A percentile compares a stretch with the other conserved stretches of the same genome.
Evolutionary conservation across 371 early-diverging fungal species (phyloP).

Genomic region (Mortierella sp.): DNA sequence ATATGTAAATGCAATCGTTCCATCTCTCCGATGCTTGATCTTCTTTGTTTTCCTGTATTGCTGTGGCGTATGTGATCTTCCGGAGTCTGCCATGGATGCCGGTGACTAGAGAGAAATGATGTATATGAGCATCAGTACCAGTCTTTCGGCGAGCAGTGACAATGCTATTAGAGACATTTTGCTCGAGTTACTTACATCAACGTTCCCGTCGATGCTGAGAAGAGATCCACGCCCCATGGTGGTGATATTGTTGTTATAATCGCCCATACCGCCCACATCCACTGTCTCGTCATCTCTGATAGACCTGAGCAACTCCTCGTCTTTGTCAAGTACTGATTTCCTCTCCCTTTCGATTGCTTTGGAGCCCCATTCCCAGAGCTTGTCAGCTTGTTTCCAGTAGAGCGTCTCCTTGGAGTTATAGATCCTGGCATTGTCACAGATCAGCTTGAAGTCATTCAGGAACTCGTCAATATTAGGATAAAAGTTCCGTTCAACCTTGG

Average conservation of each 20-base stretch:
- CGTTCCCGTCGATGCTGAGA: slow-evolving; percentile 59
- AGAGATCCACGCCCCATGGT: slow-evolving; percentile 25
- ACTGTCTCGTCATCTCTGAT: slow-evolving; percentile 44
- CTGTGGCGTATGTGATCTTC: slow-evolving; percentile 42
- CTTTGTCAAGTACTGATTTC: slow-evolving; percentile 60
- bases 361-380: slow-evolving; percentile 65
- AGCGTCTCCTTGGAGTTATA: slow-evolving; percentile 81
- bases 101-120: slow-evolving; percentile 25
- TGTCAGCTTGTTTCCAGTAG: slow-evolving; percentile 78
- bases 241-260: slow-evolving; percentile 13
- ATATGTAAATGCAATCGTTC: slow-evolving; percentile 48
- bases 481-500: slow-evolving; percentile 60
- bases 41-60: slow-evolving; percentile 49
- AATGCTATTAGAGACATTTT: background rate
- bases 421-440: slow-evolving; percentile 74
- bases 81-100: slow-evolving; percentile 24
- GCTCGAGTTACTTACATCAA: slow-evolving; percentile 53
- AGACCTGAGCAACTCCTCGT: slow-evolving; percentile 30
- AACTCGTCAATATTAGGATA: slow-evolving; percentile 67
- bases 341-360: slow-evolving; percentile 70
- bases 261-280: slow-evolving; percentile 38
- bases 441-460: slow-evolving; percentile 70
- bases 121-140: too few relatives aligned
- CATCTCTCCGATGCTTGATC: slow-evolving; percentile 49
- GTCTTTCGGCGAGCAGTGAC: too few relatives aligned